These are phyloP conservation scores for Flaveria linearis DNA, from an alignment of 129 eudicot species.

Conservation along the genomic window DNA sequence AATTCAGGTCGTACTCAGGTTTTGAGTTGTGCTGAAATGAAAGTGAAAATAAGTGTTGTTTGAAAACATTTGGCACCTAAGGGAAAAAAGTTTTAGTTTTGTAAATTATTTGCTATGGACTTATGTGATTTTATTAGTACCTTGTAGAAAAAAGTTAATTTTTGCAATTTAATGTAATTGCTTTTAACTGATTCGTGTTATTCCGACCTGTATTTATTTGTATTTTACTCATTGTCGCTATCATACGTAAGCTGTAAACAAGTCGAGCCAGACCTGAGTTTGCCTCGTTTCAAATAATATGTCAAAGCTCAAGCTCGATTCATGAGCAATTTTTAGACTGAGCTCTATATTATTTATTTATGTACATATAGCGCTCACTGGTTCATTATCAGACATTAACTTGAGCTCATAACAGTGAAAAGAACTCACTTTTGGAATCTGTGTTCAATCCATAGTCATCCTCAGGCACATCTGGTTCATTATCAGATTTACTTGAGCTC, in stretches of 20 bases:
- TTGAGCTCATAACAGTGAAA: not conserved
- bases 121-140: too few species aligned
- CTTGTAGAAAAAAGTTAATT: too few species aligned
- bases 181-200: too few species aligned
- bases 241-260: not conserved
- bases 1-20: not conserved
- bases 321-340: not conserved
- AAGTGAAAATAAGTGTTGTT: not conserved
- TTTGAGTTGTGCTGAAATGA: not conserved
- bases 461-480: slow-evolving; percentile 39
- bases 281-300: not conserved
- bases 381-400: too few species aligned
- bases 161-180: too few species aligned
- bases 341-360: too few species aligned
- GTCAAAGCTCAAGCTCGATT: not conserved
- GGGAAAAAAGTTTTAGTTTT: too few species aligned
- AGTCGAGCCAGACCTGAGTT: too few species aligned
- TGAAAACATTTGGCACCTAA: too few species aligned
- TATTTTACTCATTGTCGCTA: not conserved
- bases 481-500: slow-evolving; percentile 51
- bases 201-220: not conserved
- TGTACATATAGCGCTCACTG: too few species aligned
- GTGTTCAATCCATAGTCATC: slow-evolving; percentile 35
- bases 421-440: slow-evolving; percentile 38
- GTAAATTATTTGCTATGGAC: too few species aligned